phyloP scores from a whole-genome alignment of 257 asterid species.

The Solanum virginianum region DNA sequence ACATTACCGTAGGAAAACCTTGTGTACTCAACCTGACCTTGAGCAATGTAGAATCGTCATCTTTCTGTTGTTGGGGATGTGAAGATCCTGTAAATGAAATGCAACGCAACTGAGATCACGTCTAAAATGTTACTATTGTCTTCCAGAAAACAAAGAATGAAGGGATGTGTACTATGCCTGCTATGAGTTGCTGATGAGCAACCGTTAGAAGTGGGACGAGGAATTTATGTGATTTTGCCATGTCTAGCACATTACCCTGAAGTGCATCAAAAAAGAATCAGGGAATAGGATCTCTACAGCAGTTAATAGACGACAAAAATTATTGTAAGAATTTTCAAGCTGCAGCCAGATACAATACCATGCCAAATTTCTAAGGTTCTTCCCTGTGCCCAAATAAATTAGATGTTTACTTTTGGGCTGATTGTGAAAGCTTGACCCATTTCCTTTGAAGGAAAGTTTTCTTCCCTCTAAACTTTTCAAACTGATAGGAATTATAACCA shows the following conservation, averaged over 20 bases:
- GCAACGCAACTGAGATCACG: slow-evolving; percentile 1
- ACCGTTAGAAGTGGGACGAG: slow-evolving; percentile 73
- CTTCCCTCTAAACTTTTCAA: background rate
- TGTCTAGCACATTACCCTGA: slow-evolving; percentile 63
- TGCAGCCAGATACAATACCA: background rate
- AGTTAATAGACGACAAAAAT: background rate
- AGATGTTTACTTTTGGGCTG: background rate
- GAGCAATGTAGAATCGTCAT: slow-evolving; percentile 37
- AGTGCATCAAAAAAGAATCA: slow-evolving; percentile 11
- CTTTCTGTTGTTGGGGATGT: slow-evolving; percentile 25
- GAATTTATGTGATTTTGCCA: slow-evolving; percentile 57
- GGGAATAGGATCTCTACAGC: background rate
- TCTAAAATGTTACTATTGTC: background rate
- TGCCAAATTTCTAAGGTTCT: background rate
- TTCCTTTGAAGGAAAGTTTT: background rate
- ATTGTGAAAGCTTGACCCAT: background rate
- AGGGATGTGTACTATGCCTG: slow-evolving; percentile 39
- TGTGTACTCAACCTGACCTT: slow-evolving; percentile 29
- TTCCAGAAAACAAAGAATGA: background rate
- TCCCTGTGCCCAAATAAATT: background rate
- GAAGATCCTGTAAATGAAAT: slow-evolving; percentile 38
- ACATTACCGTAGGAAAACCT: background rate
- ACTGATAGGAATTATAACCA: background rate
- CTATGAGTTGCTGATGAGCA: slow-evolving; percentile 89
- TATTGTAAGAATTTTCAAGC: background rate